Percentiles rank a stretch among this genome's conserved stretches.
Evolutionary conservation across 1,284 basidiomycete genomes (phyloP).

Genomic region (Wallemia mellicola): DNA sequence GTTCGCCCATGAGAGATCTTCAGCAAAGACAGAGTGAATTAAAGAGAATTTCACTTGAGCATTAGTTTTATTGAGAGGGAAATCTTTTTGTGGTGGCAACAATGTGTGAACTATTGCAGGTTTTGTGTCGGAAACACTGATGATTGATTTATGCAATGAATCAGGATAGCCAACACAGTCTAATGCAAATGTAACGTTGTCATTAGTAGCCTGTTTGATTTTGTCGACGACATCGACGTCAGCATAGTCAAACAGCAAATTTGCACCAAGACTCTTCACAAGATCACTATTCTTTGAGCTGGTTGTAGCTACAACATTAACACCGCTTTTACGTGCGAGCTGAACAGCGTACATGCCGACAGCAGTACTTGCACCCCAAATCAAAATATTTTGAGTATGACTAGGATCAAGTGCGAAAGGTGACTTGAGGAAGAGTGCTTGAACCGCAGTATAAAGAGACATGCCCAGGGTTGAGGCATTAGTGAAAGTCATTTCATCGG

Average conservation of each 20-base stretch:
- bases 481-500: not conserved
- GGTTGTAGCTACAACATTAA: slow-evolving; percentile 18
- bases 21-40: not conserved
- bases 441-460: not conserved
- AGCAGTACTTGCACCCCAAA: slow-evolving; percentile 19
- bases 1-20: not conserved
- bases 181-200: not conserved
- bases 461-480: not conserved
- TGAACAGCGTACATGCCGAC: slow-evolving; percentile 22
- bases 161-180: not conserved
- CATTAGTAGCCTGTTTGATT: not conserved
- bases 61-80: not conserved
- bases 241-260: slow-evolving; percentile 15
- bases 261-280: slow-evolving; percentile 18
- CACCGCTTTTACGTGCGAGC: slow-evolving; percentile 18
- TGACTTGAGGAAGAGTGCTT: not conserved
- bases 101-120: not conserved
- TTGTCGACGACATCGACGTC: not conserved
- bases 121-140: not conserved
- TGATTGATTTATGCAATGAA: not conserved
- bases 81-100: not conserved
- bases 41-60: not conserved
- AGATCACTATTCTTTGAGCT: slow-evolving; percentile 18
- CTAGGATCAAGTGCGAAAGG: not conserved
- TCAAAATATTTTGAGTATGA: slow-evolving; percentile 10